phyloP scores from a whole-genome alignment of 768 basidiomycete genomes.

The Psilocybe cubensis region DNA sequence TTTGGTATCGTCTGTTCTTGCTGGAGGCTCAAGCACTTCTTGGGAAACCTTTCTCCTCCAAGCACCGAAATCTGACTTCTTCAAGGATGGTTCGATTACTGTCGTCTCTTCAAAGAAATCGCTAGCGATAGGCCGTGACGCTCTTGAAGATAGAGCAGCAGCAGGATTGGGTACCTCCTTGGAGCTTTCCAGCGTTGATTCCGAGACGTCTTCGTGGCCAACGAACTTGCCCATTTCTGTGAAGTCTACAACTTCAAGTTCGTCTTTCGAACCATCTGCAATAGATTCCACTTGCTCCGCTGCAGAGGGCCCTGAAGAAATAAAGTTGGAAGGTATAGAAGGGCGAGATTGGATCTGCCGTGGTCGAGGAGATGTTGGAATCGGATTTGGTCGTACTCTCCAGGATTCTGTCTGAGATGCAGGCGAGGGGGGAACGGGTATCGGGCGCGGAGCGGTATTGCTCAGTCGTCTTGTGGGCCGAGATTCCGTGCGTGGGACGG shows the following conservation, averaged over 20 bases:
- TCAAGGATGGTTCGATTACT: slow-evolving; percentile 16
- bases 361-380: slow-evolving; percentile 31
- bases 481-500: slow-evolving; percentile 27
- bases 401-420: slow-evolving; percentile 61
- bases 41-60: slow-evolving; percentile 48
- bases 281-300: slow-evolving; percentile 48
- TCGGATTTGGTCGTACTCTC: slow-evolving; percentile 55
- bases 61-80: slow-evolving; percentile 39
- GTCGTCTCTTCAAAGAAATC: slow-evolving; percentile 71
- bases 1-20: slow-evolving; percentile 10
- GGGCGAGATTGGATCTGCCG: slow-evolving; percentile 32
- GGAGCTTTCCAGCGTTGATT: slow-evolving; percentile 23
- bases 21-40: slow-evolving; percentile 11
- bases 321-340: slow-evolving; percentile 30
- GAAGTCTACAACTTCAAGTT: slow-evolving; percentile 82
- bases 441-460: slow-evolving; percentile 21
- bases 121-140: slow-evolving; percentile 59
- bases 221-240: slow-evolving; percentile 75
- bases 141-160: slow-evolving; percentile 23
- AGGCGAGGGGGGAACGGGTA: slow-evolving; percentile 18
- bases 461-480: slow-evolving; percentile 31
- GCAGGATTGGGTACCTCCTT: slow-evolving; percentile 19
- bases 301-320: slow-evolving; percentile 37
- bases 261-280: slow-evolving; percentile 53
- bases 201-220: slow-evolving; percentile 36